Base-by-base conservation (phyloP, 163 green algal genomes). In the Volvox carteri region DNA sequence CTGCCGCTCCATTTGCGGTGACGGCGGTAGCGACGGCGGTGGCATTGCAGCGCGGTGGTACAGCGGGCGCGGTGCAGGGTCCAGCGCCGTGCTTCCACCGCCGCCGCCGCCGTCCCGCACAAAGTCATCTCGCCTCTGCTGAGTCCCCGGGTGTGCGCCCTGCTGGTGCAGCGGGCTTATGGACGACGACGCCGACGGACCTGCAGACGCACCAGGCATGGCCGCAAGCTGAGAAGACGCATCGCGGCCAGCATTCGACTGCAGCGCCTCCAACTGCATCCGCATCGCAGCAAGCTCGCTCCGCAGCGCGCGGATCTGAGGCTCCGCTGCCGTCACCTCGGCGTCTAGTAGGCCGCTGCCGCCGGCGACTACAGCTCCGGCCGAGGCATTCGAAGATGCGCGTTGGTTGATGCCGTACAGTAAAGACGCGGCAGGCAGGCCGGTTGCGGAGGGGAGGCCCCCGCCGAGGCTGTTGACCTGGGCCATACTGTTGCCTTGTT, bases 241-340 rank as follows among this genome's bases (percentile, higher is more conserved):
- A 1, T 70, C 48, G 5, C 75, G n/a, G 2, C n/a, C 48, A 50
- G 77, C 41, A 39, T 35, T 58, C 0, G n/a, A 41, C 30, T 78
- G 50, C 56, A 91, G 41, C 23, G 83, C 78, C 11, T 91, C 72
- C 44, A 91, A 44, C 56, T 88, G 78, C 70, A 88, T 73, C 44
- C 87, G 87, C 87, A 91, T 91, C n/a, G 39, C 37, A 8, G 52
- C 48, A 30, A 91, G 78, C 78, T 91, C 87, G 67, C 68, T 77
- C 5, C 87, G 78, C 18, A 91, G 79, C 4, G 79, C 78, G 0
- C 54, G 46, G 42, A 91, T 83, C 70, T 91, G 87, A 42, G 73
- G 78, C 79, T 91, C 87, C 6, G 87, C 87, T 11, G 54, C 41
- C 16, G 84, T 67, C 25, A 42, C 25, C 8, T 81, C 73, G 6